Conservation (phyloP, 495 filamentous ascomycete species). For the Penicillium macrosclerotiorum region DNA sequence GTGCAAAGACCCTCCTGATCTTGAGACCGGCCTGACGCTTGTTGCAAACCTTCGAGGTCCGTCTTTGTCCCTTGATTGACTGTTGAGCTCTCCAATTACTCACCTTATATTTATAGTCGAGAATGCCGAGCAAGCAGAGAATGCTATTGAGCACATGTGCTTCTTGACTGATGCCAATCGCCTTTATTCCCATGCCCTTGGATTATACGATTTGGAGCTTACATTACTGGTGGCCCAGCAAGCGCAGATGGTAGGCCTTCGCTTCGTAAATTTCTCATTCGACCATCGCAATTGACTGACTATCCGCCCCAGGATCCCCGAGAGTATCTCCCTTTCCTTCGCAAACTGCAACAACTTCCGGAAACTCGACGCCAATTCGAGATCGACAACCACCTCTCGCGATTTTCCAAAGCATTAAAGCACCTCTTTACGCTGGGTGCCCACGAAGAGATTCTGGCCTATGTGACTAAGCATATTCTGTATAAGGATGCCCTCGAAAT, state of each 20-base stretch:
- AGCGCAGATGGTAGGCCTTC: constrained; percentile 77
- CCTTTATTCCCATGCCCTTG: constrained; percentile 88
- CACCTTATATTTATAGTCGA: constrained; percentile 39
- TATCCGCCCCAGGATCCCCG: constrained; percentile 76
- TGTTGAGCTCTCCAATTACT: constrained; percentile 9
- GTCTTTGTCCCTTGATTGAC: constrained; percentile 6
- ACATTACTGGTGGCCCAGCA: constrained; percentile 90
- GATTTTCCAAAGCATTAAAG: constrained; percentile 70
- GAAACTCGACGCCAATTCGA: constrained; percentile 68
- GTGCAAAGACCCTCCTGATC: constrained; percentile 86
- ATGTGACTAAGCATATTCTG: constrained; percentile 74
- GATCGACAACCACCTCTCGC: constrained; percentile 83
- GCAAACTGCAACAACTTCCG: constrained; percentile 73
- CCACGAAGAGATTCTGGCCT: constrained; percentile 73
- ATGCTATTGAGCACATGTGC: constrained; percentile 92
- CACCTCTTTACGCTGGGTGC: constrained; percentile 66
- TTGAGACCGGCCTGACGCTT: constrained; percentile 79
- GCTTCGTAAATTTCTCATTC: too few species aligned
- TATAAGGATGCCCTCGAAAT: constrained; percentile 73
- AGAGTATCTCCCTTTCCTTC: constrained; percentile 93
- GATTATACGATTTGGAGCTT: constrained; percentile 87
- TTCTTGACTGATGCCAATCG: constrained; percentile 91
- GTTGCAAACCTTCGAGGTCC: constrained; percentile 68
- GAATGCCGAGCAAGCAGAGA: constrained; percentile 67
- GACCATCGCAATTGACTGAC: too few species aligned